Base-by-base conservation (phyloP, 139 green algal species). In the Gonium pectorale region DNA sequence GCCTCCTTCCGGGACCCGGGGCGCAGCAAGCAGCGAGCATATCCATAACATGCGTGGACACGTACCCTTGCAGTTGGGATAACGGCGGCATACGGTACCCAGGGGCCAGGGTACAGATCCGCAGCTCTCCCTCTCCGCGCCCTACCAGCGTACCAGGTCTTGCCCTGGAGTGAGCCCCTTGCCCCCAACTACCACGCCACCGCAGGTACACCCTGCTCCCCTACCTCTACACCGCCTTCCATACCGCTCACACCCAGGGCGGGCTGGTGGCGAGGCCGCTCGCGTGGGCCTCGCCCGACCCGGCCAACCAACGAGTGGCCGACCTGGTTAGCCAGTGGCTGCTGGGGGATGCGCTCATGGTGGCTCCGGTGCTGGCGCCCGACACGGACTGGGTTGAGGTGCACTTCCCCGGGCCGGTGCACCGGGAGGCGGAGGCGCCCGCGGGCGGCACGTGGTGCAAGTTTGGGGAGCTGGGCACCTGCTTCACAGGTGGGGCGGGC, bases 181-280 rank as follows among this genome's bases (percentile, higher is more conserved):
- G 37, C 37, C 19, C 35, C 38, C 37, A 33, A 27, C 29, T 54
- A 26, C 51, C 71, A 19, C 22, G 11, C 31, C 2, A n/a, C 33
- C 17, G 41, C 81, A 81, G 69, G 35, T 97, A 97, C 83, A 49
- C 81, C 22, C 88, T 97, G 83, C 87, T 97, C 52, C 91, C 88
- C 21, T 92, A 92, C 88, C 81, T 97, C 9, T 96, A 97, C 88
- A 89, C 87, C 24, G 37, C 38, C n/a, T 85, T 95, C 52, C 86
- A 85, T 3, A 5, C 70, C 5, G 90, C 90, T 0, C 62, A 89
- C 71, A 60, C 43, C 2, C 81, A 44, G 27, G 94, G 95, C 33
- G 80, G 77, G 2, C 92, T 94, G 0, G 79, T 98, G 11, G 93
- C 92, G 9, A 82, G 91, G 19, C 92, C 95, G 29, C 89, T 98